Evolutionary conservation across 1,139 yeast species (phyloP), one percentile per base, ranked within the genome.

Genomic region (Blastobotrys malaysiensis): DNA sequence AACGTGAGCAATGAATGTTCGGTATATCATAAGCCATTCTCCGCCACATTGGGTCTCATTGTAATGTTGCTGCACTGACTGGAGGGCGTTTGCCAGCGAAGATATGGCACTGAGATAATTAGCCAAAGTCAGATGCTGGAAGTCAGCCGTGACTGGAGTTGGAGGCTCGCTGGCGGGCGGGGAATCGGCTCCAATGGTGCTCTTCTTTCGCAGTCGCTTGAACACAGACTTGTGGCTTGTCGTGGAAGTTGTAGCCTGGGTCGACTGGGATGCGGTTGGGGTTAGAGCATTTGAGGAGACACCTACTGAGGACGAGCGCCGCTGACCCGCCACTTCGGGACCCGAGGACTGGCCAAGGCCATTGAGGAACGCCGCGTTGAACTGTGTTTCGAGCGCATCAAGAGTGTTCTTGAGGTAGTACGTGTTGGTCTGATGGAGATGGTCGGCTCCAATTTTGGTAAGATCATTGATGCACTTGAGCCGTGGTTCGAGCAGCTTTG

Each of bases 1-100:
- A 19, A 58, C 60, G 9, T 57, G 57, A 21, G 60, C 59, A 5
- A 57, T 54, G 45, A 63, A 63, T 22, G 53, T 47, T n/a, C 61
- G 55, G 52, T 55, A 63, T 18, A 51, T 53, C 14, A 52, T 56
- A 21, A 61, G 52, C 65, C 65, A 63, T 21, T 56, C 56, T 9
- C 48, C 55, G 26, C 53, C 55, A 21, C 43, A 24, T 5, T 46
- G 50, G 7, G 52, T 45, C 19, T 51, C 51, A 5, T 26, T 44
- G 26, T 18, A 18, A 20, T 51, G 54, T n/a, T 54, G 52, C 22
- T 57, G 55, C 27, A 60, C 53, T 3, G 59, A 51, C 48, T 60
- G 60, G 48, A 60, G 50, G 1, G 59, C 53, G 13, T 51, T 52
- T n/a, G 57, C 55, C 21, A 60, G 51, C 9, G 55, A 50, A 7